Evolutionary conservation across 495 filamentous ascomycete species (phyloP).

Genomic region (Aspergillus cavernicola): DNA sequence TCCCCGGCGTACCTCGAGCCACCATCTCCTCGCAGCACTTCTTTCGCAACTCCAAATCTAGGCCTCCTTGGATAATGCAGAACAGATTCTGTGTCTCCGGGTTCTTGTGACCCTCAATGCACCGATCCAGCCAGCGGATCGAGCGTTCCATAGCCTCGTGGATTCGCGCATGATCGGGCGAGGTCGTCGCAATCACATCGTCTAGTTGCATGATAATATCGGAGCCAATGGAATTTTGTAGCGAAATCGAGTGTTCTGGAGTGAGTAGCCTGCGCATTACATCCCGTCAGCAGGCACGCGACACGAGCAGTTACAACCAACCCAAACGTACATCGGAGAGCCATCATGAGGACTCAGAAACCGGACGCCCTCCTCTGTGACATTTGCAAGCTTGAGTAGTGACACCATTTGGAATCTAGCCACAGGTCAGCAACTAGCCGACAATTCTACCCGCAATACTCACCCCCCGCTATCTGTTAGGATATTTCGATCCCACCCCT

Average conservation of each 20-base stretch:
- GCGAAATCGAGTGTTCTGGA: conserved; percentile 91
- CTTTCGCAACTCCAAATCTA: conserved; percentile 83
- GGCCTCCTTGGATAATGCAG: conserved; percentile 95
- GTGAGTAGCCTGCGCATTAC: conserved; percentile 65
- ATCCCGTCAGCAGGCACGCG: neutral
- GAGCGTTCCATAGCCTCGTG: conserved; percentile 92
- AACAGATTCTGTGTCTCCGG: conserved; percentile 90
- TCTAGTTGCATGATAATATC: conserved; percentile 99
- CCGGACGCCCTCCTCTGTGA: conserved; percentile 93
- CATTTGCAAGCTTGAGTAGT: conserved; percentile 83
- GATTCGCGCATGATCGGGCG: conserved; percentile 81
- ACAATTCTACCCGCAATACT: conserved; percentile 22
- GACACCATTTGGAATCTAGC: conserved; percentile 97
- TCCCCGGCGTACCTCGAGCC: conserved; percentile 84
- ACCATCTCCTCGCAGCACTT: conserved; percentile 91
- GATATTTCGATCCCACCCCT: conserved; percentile 93
- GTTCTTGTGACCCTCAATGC: conserved; percentile 85
- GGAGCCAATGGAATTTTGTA: conserved; percentile 95
- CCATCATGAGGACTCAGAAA: conserved; percentile 95
- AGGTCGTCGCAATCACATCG: conserved; percentile 94
- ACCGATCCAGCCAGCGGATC: conserved; percentile 97
- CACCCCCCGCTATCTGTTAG: conserved; percentile 97
- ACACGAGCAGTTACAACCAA: neutral
- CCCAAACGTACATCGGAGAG: conserved; percentile 67
- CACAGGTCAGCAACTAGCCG: neutral